Evolutionary conservation across 768 basidiomycete genomes (phyloP).

Genomic region (Pisolithus tinctorius): DNA sequence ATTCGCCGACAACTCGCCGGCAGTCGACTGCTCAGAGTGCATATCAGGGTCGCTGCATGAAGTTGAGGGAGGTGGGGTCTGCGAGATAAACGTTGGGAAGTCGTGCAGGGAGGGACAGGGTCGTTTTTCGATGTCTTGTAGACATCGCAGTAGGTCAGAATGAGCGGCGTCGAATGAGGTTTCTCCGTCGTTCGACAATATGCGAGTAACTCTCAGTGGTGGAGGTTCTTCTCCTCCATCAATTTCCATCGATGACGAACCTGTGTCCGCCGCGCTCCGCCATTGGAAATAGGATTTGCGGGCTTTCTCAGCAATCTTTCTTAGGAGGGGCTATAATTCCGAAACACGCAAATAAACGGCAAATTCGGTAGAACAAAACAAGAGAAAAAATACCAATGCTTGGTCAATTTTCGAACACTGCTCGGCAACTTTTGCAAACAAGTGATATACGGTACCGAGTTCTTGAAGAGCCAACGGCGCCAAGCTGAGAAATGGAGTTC

Average conservation of each 20-base stretch:
- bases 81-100: conserved; percentile 20
- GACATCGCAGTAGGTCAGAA: conserved; percentile 17
- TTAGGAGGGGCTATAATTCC: conserved; percentile 42
- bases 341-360: conserved; percentile 8
- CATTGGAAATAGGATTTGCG: conserved; percentile 39
- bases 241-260: conserved; percentile 18
- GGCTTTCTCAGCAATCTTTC: conserved; percentile 48
- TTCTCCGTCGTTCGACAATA: background rate
- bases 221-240: conserved; percentile 11
- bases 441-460: conserved; percentile 48
- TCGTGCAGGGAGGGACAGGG: conserved; percentile 14
- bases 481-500: conserved; percentile 52
- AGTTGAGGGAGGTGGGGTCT: conserved; percentile 5
- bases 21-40: conserved; percentile 12
- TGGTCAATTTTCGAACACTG: conserved; percentile 57
- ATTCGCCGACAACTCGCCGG: conserved; percentile 27
- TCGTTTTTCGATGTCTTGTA: conserved; percentile 17
- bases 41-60: conserved; percentile 11
- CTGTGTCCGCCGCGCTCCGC: conserved; percentile 18
- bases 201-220: background rate
- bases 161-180: conserved; percentile 19
- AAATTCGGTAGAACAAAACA: background rate
- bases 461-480: conserved; percentile 55
- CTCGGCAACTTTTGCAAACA: conserved; percentile 52
- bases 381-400: conserved; percentile 36